phyloP scores from a whole-genome alignment of 768 basidiomycete genomes.

The Flagelloscypha sp. region DNA sequence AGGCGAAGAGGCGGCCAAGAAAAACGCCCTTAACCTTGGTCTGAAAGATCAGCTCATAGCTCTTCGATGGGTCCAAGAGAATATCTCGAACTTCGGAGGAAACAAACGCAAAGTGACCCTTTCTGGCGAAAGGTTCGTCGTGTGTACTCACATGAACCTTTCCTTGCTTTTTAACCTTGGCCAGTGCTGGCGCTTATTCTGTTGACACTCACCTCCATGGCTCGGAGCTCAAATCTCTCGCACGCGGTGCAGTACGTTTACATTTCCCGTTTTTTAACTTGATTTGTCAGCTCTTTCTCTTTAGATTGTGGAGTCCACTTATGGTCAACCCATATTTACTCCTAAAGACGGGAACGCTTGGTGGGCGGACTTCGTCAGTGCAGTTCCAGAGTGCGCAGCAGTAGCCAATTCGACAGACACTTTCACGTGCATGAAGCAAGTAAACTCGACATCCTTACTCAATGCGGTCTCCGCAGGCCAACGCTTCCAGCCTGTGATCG shows the following conservation, averaged over 20 bases:
- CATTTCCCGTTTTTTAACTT: too few species aligned
- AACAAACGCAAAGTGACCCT: slow-evolving; percentile 33
- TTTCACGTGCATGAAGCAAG: background rate
- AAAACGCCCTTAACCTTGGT: slow-evolving; percentile 35
- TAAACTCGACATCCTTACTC: background rate
- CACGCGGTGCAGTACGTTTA: too few species aligned
- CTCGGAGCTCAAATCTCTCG: too few species aligned
- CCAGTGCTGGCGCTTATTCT: too few species aligned
- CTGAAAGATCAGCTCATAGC: slow-evolving; percentile 38
- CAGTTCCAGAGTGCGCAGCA: slow-evolving; percentile 1
- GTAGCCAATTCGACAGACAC: background rate
- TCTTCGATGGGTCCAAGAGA: slow-evolving; percentile 47
- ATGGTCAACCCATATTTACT: background rate
- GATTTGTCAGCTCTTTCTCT: too few species aligned
- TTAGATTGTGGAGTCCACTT: slow-evolving; percentile 6
- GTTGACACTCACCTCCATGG: too few species aligned
- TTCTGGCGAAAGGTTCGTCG: too few species aligned
- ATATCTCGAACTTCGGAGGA: slow-evolving; percentile 55
- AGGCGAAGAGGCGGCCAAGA: slow-evolving; percentile 30
- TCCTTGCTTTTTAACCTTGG: too few species aligned
- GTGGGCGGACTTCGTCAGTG: slow-evolving; percentile 2
- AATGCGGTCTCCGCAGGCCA: background rate
- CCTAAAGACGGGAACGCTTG: background rate
- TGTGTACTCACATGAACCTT: too few species aligned
- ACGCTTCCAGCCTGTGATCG: slow-evolving; percentile 6